Base-by-base conservation (phyloP, 805 yeast genomes). In the Metschnikowia hibisci region DNA sequence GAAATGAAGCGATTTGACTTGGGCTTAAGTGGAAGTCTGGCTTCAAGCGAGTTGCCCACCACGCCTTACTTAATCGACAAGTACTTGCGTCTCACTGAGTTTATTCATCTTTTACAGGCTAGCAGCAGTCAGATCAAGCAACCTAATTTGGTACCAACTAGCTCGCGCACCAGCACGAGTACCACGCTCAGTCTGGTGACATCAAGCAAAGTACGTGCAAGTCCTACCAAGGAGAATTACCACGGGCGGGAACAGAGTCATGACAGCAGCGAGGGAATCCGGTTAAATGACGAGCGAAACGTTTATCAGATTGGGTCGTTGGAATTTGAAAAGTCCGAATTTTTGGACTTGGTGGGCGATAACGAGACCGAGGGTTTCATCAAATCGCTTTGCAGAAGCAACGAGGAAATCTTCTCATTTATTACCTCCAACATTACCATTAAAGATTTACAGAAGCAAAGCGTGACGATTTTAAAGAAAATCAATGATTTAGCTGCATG, bases 31-130 rank as follows among this genome's bases (percentile, higher is more conserved):
- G 68, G 62, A 22, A 73, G 71, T 29, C 69, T 69, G 6, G 61
- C 74, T 0, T 60, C 79, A 30, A 76, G 65, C 39, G 88, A 83
- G 49, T 63, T 82, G 25, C 90, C 88, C 6, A 76, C 82, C 0
- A 80, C 78, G 34, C 89, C 89, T 0, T 83, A 71, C 53, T 64
- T 83, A 35, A 81, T 83, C 46, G 90, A 84, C 53, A 83, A 80
- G 53, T 78, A 76, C 56, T 61, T 80, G 40, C 66, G 84, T 46
- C 68, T 82, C 42, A 78, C 81, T 3, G 81, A 82, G 57, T 68
- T 84, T 36, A 70, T 79, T 6, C 70, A 71, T 40, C 57, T 81
- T 29, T 54, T 82, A 33, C 67, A 65, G 30, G 53, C 50, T 10
- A 49, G 45, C 38, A 42, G 46, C 20, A 44, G 35, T 20, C 40